Conservation (phyloP, 2,329 filamentous ascomycete species). For the Colletotrichum sp. region DNA sequence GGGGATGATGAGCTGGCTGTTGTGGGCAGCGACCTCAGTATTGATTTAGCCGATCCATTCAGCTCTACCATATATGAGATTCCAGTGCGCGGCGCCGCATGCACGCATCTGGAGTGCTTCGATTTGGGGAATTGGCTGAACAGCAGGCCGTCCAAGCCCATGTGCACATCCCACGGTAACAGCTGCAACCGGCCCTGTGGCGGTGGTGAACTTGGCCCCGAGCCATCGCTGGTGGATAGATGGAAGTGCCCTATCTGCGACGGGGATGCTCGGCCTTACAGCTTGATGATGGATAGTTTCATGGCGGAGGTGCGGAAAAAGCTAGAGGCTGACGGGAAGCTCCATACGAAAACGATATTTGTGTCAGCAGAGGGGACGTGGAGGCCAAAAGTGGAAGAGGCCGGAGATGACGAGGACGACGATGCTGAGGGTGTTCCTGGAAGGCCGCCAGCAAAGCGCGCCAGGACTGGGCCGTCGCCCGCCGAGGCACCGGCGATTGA, state of each 20-base stretch:
- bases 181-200: conserved; percentile 36
- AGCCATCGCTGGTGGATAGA: conserved; percentile 66
- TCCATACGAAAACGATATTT: conserved; percentile 32
- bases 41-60: conserved; percentile 73
- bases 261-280: conserved; percentile 75
- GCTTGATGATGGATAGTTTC: conserved; percentile 76
- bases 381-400: conserved; percentile 33
- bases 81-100: conserved; percentile 74
- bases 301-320: conserved; percentile 64
- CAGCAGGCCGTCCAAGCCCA: conserved; percentile 60
- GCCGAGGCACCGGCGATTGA: not conserved
- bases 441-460: conserved; percentile 13
- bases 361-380: conserved; percentile 36
- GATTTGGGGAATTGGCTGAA: conserved; percentile 83
- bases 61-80: conserved; percentile 66
- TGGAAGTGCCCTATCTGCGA: conserved; percentile 91
- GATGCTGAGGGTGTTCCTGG: not conserved
- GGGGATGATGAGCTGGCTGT: conserved; percentile 69
- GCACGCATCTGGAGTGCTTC: conserved; percentile 86
- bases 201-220: conserved; percentile 22
- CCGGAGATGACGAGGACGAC: conserved; percentile 27
- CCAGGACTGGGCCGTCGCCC: not conserved
- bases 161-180: conserved; percentile 42
- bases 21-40: conserved; percentile 59
- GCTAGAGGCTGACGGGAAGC: conserved; percentile 40